Evolutionary conservation across 2,329 filamentous ascomycete genomes (phyloP), one percentile per base, ranked within the genome.

Genomic region (Ustilaginoidea virens): DNA sequence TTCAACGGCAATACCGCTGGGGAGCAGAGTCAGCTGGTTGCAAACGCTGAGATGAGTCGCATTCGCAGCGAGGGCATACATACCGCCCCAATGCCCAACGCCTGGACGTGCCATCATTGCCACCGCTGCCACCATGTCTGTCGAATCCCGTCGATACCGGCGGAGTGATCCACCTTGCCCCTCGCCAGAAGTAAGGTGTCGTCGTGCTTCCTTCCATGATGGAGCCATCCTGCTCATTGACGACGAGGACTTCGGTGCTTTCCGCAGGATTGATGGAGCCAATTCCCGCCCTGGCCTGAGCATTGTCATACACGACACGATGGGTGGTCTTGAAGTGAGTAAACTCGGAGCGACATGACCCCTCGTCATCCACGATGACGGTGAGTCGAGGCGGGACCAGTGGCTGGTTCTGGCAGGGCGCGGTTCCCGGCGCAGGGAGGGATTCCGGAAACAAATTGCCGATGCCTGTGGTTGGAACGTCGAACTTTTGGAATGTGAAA

Each of bases 201-300:
- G 80, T 86, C 11, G 80, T 66, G 35, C 78, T 86, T 7, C 82
- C 83, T 51, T 96, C 87, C 68, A 92, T 92, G 20, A 94, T 55
- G 27, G 75, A 66, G 2, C 63, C 64, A 17, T 68, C 57, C 4
- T 49, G 38, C 1, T 45, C 46, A 42, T 80, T 83, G 37, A 80
- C 63, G 2, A 94, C 53, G 13, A 96, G 58, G 4, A 93, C 80
- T 49, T 96, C 87, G 29, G 66, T 64, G 23, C 55, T 49, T 21
- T 69, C 63, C 1, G 53, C 45, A 7, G 49, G 53, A 24, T 36
- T 45, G 27, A 87, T 70, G 0, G 49, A 52, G 23, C 37, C 46
- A 26, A 87, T 70, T 0, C 57, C 56, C 1, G 66, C 69, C 10
- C 80, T 65, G 16, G 55, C 45, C 7, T 85, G 69, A 1, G 83